Evolutionary conservation across 495 filamentous ascomycete genomes (phyloP).

Genomic region (Penicillium chermesinum): DNA sequence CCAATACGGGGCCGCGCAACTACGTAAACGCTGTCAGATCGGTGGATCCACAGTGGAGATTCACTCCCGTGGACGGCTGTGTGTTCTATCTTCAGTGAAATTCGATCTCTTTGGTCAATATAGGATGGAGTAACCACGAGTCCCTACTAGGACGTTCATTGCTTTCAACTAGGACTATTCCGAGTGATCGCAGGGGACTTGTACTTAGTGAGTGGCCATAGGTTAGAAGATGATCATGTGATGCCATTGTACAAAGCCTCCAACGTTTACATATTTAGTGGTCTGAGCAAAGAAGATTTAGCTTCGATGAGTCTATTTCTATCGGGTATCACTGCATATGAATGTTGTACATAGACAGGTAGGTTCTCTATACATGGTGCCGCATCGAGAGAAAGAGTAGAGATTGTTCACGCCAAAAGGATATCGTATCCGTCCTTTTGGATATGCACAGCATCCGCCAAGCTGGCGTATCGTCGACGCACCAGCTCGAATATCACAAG

Average conservation of each 20-base stretch:
- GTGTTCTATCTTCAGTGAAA: neutral
- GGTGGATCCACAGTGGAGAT: neutral
- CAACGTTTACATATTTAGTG: too few relatives aligned
- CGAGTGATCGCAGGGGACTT: too few relatives aligned
- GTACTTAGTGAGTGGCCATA: too few relatives aligned
- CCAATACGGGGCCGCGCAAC: too few relatives aligned
- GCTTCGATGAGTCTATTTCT: conserved; percentile 1
- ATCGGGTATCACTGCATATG: conserved; percentile 4
- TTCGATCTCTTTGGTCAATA: too few relatives aligned
- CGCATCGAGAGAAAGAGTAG: neutral
- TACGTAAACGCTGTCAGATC: neutral
- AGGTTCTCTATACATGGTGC: neutral
- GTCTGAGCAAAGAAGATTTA: too few relatives aligned
- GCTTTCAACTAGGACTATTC: too few relatives aligned
- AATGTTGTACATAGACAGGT: neutral
- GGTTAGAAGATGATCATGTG: too few relatives aligned
- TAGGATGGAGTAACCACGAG: too few relatives aligned
- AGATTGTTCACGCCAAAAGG: conserved; percentile 42
- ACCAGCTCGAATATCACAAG: conserved; percentile 87
- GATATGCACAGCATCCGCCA: conserved; percentile 60
- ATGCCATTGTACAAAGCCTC: too few relatives aligned
- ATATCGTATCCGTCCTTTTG: conserved; percentile 71
- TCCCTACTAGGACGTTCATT: too few relatives aligned
- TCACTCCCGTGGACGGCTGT: neutral
- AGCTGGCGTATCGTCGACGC: conserved; percentile 67